Percentiles rank a stretch among this genome's conserved stretches.
Evolutionary conservation across 2,329 filamentous ascomycete species (phyloP).

Genomic region (Gnomoniopsis sp.): DNA sequence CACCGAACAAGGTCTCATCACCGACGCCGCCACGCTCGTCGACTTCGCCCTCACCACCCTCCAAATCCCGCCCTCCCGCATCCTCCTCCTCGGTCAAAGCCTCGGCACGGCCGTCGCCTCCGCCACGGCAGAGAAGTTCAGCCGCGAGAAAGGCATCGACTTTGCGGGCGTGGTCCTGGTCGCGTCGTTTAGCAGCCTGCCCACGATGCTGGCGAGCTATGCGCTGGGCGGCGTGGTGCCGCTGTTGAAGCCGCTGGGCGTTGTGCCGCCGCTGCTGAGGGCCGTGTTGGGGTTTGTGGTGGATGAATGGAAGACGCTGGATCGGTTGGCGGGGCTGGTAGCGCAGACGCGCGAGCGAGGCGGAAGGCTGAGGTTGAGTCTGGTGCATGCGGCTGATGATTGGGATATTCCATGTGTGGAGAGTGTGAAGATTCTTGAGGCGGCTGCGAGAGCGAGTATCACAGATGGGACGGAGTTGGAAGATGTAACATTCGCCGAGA

Average conservation of each 20-base stretch:
- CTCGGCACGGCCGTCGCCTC: conserved; percentile 82
- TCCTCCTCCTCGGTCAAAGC: conserved; percentile 81
- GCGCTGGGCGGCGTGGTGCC: conserved; percentile 75
- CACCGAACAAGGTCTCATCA: conserved; percentile 75
- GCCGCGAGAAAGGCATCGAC: conserved; percentile 49
- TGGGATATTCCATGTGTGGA: conserved; percentile 75
- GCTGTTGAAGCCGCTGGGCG: conserved; percentile 69
- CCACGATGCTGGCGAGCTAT: conserved; percentile 72
- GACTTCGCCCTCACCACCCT: conserved; percentile 67
- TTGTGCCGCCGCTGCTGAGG: conserved; percentile 61
- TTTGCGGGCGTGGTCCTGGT: conserved; percentile 81
- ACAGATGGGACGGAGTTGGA: conserved; percentile 35
- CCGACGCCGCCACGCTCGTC: conserved; percentile 70
- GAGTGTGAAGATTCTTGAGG: conserved; percentile 60
- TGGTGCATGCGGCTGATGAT: conserved; percentile 81
- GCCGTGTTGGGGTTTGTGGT: conserved; percentile 61
- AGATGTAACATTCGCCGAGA: conserved; percentile 27
- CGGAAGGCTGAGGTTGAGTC: conserved; percentile 55
- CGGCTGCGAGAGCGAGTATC: conserved; percentile 52
- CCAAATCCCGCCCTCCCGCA: conserved; percentile 64
- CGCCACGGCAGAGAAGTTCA: conserved; percentile 70
- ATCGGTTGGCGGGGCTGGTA: conserved; percentile 59
- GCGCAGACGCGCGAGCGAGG: conserved; percentile 43
- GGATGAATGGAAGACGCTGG: conserved; percentile 78
- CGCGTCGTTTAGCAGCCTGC: conserved; percentile 73